Base-by-base conservation (phyloP, 1,284 basidiomycete genomes). In the Farysia itapuensis region DNA sequence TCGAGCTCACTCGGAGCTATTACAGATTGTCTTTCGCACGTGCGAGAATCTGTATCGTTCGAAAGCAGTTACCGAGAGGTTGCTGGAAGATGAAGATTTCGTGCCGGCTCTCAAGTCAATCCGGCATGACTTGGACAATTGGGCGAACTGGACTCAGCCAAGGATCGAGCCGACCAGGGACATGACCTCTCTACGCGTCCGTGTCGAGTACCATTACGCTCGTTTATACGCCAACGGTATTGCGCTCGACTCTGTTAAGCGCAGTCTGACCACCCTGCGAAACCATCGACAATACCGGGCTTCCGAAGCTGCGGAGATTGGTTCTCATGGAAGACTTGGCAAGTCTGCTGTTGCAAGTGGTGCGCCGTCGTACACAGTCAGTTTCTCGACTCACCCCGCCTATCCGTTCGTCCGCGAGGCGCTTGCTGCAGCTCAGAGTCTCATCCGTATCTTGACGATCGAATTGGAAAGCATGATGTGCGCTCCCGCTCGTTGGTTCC, bases 341-440 rank as follows among this genome's bases (percentile, higher is more conserved):
- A 54, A 37, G 20, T 35, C 34, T 9, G 9, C 11, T 8, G 9
- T 22, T 12, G 8, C 8, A 15, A 16, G 9, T 9, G 34, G 34
- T 15, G 18, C 41, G 8, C 35, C 49, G 18, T 43, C 43, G 32
- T 51, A 58, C 35, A 47, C 48, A 24, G 53, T 54, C 35, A 57
- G 59, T 39, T 49, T 67, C 19, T 57, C 51, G 7, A 61, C 53
- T 24, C 64, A 61, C 26, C 54, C 64, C 3, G 59, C 64, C 4
- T 64, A 61, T 40, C 64, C 64, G 0, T 63, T 67, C n/a, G 64
- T 63, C 15, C 43, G 54, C 19, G 64, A 67, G 21, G 59, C 59
- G 14, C 45, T 67, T 1, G 64, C 53, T 15, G 64, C 59, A 8
- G 64, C 64, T 4, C 64, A 61, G 43, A 63, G 54, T 35, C 43